Evolutionary conservation across 495 filamentous ascomycete species (phyloP).

Genomic region (Penicillium ucsense): DNA sequence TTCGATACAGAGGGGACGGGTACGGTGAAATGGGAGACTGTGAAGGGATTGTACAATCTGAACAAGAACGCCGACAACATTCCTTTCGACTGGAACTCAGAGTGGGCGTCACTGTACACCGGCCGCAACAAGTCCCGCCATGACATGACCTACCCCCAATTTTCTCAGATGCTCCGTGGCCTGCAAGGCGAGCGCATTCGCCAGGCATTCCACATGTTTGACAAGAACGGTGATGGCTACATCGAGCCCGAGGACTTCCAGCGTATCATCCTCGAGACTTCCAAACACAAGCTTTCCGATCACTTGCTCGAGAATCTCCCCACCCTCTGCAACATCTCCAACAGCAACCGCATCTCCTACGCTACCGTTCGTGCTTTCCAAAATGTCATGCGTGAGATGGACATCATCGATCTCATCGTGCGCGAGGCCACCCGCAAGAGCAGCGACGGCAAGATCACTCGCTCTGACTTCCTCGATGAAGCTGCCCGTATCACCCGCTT

Average conservation of each 20-base stretch:
- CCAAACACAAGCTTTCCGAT: slow-evolving; percentile 95
- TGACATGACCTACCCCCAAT: slow-evolving; percentile 89
- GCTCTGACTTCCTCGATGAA: slow-evolving; percentile 90
- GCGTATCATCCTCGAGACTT: slow-evolving; percentile 86
- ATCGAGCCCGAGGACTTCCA: slow-evolving; percentile 95
- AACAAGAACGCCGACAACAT: slow-evolving; percentile 75
- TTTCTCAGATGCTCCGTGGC: slow-evolving; percentile 94
- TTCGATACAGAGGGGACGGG: slow-evolving; percentile 82
- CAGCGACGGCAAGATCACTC: slow-evolving; percentile 82
- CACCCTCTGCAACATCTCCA: slow-evolving; percentile 88
- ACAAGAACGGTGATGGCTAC: slow-evolving; percentile 92
- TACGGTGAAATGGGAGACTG: slow-evolving; percentile 75
- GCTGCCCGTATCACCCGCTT: slow-evolving; percentile 84
- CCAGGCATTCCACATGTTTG: slow-evolving; percentile 87
- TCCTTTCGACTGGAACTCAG: slow-evolving; percentile 93
- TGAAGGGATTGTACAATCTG: slow-evolving; percentile 65
- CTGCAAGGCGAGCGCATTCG: slow-evolving; percentile 91
- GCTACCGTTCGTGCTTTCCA: slow-evolving; percentile 96
- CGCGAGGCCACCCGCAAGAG: slow-evolving; percentile 78
- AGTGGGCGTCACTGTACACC: slow-evolving; percentile 93
- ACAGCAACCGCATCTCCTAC: slow-evolving; percentile 89
- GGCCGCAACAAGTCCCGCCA: slow-evolving; percentile 77
- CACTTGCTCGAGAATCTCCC: slow-evolving; percentile 90
- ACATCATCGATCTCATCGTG: slow-evolving; percentile 86
- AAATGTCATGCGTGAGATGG: slow-evolving; percentile 95